These are phyloP conservation scores for Trypanosomatidae sp. DNA, from an alignment of 208 protist genomes.

Conservation along the genomic window DNA sequence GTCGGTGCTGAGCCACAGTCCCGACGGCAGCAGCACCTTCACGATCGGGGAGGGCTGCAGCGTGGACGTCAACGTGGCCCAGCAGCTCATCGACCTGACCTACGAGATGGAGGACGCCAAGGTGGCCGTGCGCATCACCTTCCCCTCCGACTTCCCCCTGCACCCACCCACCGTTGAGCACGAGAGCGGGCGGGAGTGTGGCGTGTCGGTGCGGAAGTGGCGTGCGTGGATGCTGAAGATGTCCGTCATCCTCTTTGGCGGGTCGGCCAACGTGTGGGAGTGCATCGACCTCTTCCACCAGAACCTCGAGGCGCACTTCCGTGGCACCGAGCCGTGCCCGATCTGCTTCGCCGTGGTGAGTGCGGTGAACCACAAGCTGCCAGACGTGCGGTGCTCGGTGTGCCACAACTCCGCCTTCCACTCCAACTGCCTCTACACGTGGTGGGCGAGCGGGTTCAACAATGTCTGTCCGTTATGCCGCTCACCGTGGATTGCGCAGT, in stretches of 20 bases:
- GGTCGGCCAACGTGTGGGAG: slow-evolving; percentile 77
- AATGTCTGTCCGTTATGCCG: slow-evolving; percentile 91
- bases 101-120: slow-evolving; percentile 89
- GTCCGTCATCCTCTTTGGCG: slow-evolving; percentile 84
- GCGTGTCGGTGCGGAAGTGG: slow-evolving; percentile 80
- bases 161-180: slow-evolving; percentile 48
- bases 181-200: slow-evolving; percentile 60
- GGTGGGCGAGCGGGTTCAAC: slow-evolving; percentile 88
- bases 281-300: slow-evolving; percentile 85
- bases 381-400: slow-evolving; percentile 82
- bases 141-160: slow-evolving; percentile 78
- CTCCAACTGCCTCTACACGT: slow-evolving; percentile 86
- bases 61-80: slow-evolving; percentile 59
- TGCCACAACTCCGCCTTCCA: slow-evolving; percentile 90
- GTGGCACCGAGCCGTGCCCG: slow-evolving; percentile 87
- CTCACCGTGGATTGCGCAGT: slow-evolving; percentile 86
- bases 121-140: slow-evolving; percentile 66
- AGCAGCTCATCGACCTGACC: slow-evolving; percentile 53
- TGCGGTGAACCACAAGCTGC: slow-evolving; percentile 72
- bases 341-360: slow-evolving; percentile 92
- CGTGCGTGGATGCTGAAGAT: slow-evolving; percentile 91
- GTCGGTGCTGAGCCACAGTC: slow-evolving; percentile 66
- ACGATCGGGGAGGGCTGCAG: slow-evolving; percentile 60
- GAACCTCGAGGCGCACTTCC: slow-evolving; percentile 92
- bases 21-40: slow-evolving; percentile 61